Base-by-base conservation (phyloP, 192 early-diverging fungal species). In the Allomyces javanicus region DNA sequence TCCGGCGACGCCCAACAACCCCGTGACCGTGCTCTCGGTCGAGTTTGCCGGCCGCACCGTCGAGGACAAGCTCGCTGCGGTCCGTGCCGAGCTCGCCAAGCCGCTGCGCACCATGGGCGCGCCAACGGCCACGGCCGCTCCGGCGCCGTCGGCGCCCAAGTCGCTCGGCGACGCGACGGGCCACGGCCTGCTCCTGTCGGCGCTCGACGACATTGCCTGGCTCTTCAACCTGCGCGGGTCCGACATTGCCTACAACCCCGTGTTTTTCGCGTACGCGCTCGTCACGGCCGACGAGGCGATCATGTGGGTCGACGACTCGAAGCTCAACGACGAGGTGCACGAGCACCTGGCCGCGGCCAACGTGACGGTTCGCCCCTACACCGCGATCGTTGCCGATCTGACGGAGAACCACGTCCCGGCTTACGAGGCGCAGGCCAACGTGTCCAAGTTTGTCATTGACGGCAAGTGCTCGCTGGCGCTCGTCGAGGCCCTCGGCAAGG, bases 161-260 rank as follows among this genome's bases (percentile, higher is more conserved):
- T 40, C 33, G 63, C 75, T 93, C 25, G 73, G 77, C 55, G 81
- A 87, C 69, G 79, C 82, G 67, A 74, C 78, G 17, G 74, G 73
- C 9, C 83, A 80, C 67, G 96, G 89, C 25, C 80, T 90, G 62
- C 83, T 93, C 3, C 83, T 94, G 7, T 85, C 92, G 9, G 92
- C 86, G 10, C 78, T 99, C 65, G 96, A 96, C 73, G 96, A 98
- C 76, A 83, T 98, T 68, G 90, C 91, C 11, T 98, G 96, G 96
- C 79, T 98, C 40, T 92, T 92, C 75, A 98, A 98, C 72, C 75
- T 98, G 64, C 87, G 96, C 67, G 96, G 96, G n/a, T 85, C 85
- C 25, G 96, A 98, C 70, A 89, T 98, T 70, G 77, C 80, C 64
- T 98, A 85, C 81, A 98, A 98, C 70, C 96, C 96, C 0, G 94